These are phyloP conservation scores for Gossypium ekmanianum DNA, from an alignment of 345 rosid species.

Conservation along the genomic window DNA sequence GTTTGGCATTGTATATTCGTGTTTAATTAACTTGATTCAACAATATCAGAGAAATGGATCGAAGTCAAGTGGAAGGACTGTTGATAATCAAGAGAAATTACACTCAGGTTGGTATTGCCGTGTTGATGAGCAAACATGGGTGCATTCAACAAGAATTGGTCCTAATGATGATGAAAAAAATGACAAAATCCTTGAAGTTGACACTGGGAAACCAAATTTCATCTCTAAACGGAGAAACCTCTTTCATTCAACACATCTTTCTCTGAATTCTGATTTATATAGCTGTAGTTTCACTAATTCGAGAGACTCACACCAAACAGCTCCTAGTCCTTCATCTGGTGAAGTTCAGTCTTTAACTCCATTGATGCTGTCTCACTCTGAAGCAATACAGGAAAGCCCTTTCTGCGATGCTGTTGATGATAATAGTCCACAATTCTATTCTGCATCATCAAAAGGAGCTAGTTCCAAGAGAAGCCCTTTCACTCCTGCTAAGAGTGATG, in stretches of 20 bases:
- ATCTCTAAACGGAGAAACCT: slow-evolving; percentile 47
- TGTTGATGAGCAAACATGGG: slow-evolving; percentile 31
- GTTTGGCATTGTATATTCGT: neutral
- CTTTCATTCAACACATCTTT: slow-evolving; percentile 38
- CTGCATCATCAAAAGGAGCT: slow-evolving; percentile 65
- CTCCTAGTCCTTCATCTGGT: slow-evolving; percentile 53
- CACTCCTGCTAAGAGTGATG: slow-evolving; percentile 59
- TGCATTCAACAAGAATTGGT: slow-evolving; percentile 26
- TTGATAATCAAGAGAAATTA: slow-evolving; percentile 29
- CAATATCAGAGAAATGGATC: slow-evolving; percentile 60
- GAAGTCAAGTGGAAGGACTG: slow-evolving; percentile 37
- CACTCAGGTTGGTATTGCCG: slow-evolving; percentile 24
- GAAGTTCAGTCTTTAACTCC: slow-evolving; percentile 56
- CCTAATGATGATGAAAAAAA: slow-evolving; percentile 37
- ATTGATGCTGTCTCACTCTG: slow-evolving; percentile 28
- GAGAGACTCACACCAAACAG: slow-evolving; percentile 47
- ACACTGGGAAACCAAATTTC: slow-evolving; percentile 45
- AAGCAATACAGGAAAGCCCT: slow-evolving; percentile 37
- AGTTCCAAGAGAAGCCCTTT: slow-evolving; percentile 54
- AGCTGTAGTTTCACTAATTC: slow-evolving; percentile 42
- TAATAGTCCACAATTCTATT: slow-evolving; percentile 67
- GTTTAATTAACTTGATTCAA: neutral
- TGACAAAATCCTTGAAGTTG: slow-evolving; percentile 76
- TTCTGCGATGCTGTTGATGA: slow-evolving; percentile 49
- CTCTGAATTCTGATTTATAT: slow-evolving; percentile 34